Evolutionary conservation across 2,329 filamentous ascomycete species (phyloP), one percentile per base, ranked within the genome.

Genomic region (Penicillium sp.): DNA sequence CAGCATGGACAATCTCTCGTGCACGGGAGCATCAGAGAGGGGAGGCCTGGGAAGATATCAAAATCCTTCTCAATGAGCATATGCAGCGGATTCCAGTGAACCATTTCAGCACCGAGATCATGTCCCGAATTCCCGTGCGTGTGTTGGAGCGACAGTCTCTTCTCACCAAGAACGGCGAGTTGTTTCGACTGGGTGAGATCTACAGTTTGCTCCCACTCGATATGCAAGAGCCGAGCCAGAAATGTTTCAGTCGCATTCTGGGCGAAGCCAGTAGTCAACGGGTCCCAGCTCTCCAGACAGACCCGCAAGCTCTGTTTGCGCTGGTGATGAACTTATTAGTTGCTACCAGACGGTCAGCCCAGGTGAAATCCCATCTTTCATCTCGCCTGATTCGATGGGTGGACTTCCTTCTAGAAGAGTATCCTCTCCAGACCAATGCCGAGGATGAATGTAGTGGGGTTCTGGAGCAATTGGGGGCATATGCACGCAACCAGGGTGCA

Each of bases 1-100:
- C 74, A 14, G 67, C 70, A 28, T 78, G 73, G 70, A 70, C 70
- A 3, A 64, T 79, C 19, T 57, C 60, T 14, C 67, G 70, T 5
- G 73, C 76, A 1, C 67, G 68, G 18, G 58, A 64, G 19, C 63
- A 67, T n/a, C 40, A 48, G n/a, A 62, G 62, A 6, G 48, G 49
- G 18, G 63, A 65, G 19, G 60, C 21, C 34, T 67, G 65, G 64
- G 62, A 67, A 2, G 62, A 67, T 43, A 67, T 56, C 19, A 71
- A 71, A 40, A 39, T 28, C 2, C 49, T 73, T 7, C 61, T 75
- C 23, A 51, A 64, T 34, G 59, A 62, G 7, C 62, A 74, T 40
- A 62, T 75, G 56, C 56, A 64, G 6, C 62, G 63, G n/a, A 54
- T 76, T 6, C 66, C 69, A 1, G 40, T 61, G 7, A 65, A 62